Conservation (phyloP, 306 rosid genomes). For the Notholithocarpus densiflorus region DNA sequence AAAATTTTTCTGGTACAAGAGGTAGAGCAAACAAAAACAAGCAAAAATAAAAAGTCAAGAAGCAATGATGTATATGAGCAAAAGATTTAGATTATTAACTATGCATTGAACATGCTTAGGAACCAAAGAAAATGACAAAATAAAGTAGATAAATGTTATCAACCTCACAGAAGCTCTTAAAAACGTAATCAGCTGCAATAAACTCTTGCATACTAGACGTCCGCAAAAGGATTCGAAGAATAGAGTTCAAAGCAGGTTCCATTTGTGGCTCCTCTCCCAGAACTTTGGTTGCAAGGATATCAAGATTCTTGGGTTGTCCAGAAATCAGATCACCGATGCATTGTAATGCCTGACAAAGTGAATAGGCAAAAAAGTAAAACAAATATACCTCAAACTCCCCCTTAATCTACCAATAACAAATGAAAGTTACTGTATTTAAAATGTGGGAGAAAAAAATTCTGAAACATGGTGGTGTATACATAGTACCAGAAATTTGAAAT, state of each 20-base stretch:
- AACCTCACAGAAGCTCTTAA: slow-evolving; percentile 93
- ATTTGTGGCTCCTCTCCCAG: slow-evolving; percentile 80
- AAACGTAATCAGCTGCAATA: slow-evolving; percentile 83
- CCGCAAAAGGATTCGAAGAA: slow-evolving; percentile 78
- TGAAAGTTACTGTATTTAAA: slow-evolving; percentile 2
- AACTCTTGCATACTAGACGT: slow-evolving; percentile 83
- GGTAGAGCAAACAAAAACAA: neutral
- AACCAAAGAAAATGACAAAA: slow-evolving; percentile 2
- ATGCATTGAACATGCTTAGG: slow-evolving; percentile 9
- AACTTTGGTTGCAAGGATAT: slow-evolving; percentile 69
- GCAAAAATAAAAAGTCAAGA: slow-evolving; percentile 11
- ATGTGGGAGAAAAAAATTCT: neutral
- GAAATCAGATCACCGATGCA: slow-evolving; percentile 77
- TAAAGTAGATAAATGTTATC: slow-evolving; percentile 12
- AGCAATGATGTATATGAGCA: slow-evolving; percentile 1
- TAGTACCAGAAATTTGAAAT: neutral
- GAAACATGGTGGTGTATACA: neutral
- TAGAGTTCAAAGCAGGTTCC: slow-evolving; percentile 85
- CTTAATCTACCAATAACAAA: neutral
- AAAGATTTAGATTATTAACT: neutral
- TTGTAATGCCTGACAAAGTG: slow-evolving; percentile 57
- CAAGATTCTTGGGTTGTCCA: slow-evolving; percentile 78
- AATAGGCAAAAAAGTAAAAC: slow-evolving; percentile 11
- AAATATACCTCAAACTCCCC: neutral
- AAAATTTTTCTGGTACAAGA: slow-evolving; percentile 61